A percentile compares a stretch with the other conserved stretches of the same genome.
These are phyloP conservation scores for Orychophragmus violaceus DNA, from an alignment of 345 rosid genomes.

Conservation along the genomic window DNA sequence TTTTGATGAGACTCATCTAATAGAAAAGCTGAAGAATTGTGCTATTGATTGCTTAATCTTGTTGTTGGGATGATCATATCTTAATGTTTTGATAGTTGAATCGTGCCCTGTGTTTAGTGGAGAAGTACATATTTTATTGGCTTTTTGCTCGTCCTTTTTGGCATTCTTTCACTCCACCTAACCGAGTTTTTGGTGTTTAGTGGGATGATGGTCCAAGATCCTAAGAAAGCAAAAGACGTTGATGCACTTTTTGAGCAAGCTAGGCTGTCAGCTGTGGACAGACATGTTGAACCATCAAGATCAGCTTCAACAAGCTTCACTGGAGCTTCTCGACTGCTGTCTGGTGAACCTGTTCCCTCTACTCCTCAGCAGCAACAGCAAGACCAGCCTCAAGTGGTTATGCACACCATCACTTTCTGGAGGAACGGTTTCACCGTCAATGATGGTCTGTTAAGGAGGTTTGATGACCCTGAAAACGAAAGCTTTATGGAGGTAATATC, in stretches of 20 bases:
- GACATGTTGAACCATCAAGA: slow-evolving; percentile 54
- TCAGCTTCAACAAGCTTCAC: slow-evolving; percentile 63
- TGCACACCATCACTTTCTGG: slow-evolving; percentile 78
- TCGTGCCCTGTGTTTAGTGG: too few species aligned
- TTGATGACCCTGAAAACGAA: slow-evolving; percentile 79
- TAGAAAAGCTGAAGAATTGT: background rate
- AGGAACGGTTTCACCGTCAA: slow-evolving; percentile 84
- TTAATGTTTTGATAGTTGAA: background rate
- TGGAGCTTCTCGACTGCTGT: slow-evolving; percentile 65
- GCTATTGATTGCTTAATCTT: background rate
- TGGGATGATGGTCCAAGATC: slow-evolving; percentile 92
- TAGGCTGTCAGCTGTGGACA: slow-evolving; percentile 57
- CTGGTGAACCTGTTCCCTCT: slow-evolving; percentile 63
- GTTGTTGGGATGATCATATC: background rate
- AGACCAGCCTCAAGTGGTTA: slow-evolving; percentile 40
- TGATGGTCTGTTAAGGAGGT: slow-evolving; percentile 73
- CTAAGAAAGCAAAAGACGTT: slow-evolving; percentile 49
- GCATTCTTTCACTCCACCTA: background rate
- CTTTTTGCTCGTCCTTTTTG: too few species aligned
- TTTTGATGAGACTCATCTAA: background rate
- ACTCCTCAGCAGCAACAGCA: slow-evolving; percentile 47
- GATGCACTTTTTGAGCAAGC: slow-evolving; percentile 70
- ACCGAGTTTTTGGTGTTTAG: slow-evolving; percentile 30
- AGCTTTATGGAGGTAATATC: slow-evolving; percentile 66
- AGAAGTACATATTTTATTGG: background rate